Evolutionary conservation across 768 basidiomycete species (phyloP), one percentile per base, ranked within the genome.

Genomic region (Saitozyma podzolica): DNA sequence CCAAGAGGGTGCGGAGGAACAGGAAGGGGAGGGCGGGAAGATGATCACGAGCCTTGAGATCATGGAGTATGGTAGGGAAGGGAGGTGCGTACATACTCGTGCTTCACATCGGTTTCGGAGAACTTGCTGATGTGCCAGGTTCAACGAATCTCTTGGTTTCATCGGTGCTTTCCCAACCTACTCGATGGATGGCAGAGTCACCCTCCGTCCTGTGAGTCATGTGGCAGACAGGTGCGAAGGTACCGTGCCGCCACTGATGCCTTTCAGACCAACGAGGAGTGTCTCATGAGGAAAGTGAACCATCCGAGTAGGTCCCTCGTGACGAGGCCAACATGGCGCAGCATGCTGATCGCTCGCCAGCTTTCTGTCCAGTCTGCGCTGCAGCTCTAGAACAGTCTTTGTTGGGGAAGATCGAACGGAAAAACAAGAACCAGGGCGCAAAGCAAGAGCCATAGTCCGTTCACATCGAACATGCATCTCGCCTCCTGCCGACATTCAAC

Each of bases 201-300:
- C 71, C 0, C 62, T 78, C 0, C 57, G 77, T 52, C 77, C 77
- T 16, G 74, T 73, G 20, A 56, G 73, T 65, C 40, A 9, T 2
- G 16, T 29, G 11, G 6, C 40, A 16, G 52, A 7, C 14, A 40
- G 49, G 3, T 8, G 10, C 9, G 43, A 3, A 40, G 29, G 40
- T 9, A 19, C 20, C 40, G 54, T 29, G 19, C n/a, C 17, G 9
- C 20, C 6, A 14, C 50, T 52, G 39, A 62, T 17, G 37, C 43
- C 6, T 10, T 29, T 20, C 53, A 75, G 67, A 75, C 73, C 20
- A 74, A 76, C 45, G 77, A 78, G 56, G 67, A 57, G 37, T 78
- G 77, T 54, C 53, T 78, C 40, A 78, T 78, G 77, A 53, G 77
- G 8, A 72, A 70, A 14, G 73, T 76, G n/a, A 76, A 71, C 43